Base-by-base conservation (phyloP, 768 basidiomycete species). In the Russula olivacea region DNA sequence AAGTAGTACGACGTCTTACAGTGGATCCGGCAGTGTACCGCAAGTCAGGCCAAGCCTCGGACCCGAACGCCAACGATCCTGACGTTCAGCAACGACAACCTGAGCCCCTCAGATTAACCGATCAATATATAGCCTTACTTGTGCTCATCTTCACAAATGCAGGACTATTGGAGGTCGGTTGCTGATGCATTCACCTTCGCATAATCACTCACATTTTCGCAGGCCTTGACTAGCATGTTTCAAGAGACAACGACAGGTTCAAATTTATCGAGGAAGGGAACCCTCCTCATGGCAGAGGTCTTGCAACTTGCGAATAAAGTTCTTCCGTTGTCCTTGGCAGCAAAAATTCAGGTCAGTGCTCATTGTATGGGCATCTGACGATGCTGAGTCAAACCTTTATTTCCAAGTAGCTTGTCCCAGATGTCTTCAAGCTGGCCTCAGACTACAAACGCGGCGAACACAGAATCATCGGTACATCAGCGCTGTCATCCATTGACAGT, bases 61-160 rank as follows among this genome's bases (percentile, higher is more conserved):
- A 71, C 25, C 50, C 68, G 41, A 58, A 47, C 14, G 64, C 21
- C 73, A 28, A 68, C 68, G 32, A 71, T 65, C 36, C 70, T 54
- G 43, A 61, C 63, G 68, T 21, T 74, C 68, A 76, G 81, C 69
- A 80, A 15, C 71, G 72, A 14, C 59, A 63, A n/a, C 64, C 70
- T 30, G 87, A 89, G 64, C 81, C 82, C 5, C 77, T 93, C 49
- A 94, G 89, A 69, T 74, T 98, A 28, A 89, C 93, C 1, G 95
- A 98, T 69, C 97, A 98, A 70, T 98, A 93, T 71, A 83, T 94
- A 55, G 89, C 90, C 0, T 77, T 99, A 15, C 77, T 98, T 5
- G 79, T 98, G 9, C 78, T 90, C 19, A 83, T 97, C 2, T 85
- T 98, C 61, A 84, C 87, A 4, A 88, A 93, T 68, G 88, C 92